Conservation (phyloP, 1,284 basidiomycete species). For the Caloboletus firmus region DNA sequence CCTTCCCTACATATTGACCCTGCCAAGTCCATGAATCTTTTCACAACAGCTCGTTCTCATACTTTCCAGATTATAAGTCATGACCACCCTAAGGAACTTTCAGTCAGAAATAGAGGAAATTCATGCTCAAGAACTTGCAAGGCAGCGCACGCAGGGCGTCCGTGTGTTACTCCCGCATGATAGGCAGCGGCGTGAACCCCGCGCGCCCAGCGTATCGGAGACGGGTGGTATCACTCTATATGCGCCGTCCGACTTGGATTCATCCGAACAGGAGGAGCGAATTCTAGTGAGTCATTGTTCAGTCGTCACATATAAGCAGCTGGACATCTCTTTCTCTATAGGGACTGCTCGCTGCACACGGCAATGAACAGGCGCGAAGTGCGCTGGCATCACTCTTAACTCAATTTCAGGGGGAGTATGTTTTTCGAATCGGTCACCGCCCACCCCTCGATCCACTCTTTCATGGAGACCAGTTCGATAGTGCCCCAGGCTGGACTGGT, state of each 20-base stretch:
- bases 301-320: background rate
- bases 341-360: slow-evolving; percentile 45
- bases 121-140: slow-evolving; percentile 59
- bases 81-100: slow-evolving; percentile 67
- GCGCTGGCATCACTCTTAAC: slow-evolving; percentile 65
- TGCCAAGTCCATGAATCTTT: slow-evolving; percentile 17
- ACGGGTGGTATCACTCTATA: background rate
- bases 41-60: slow-evolving; percentile 1
- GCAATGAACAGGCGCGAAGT: slow-evolving; percentile 58
- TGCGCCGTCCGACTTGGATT: slow-evolving; percentile 19
- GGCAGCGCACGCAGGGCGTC: slow-evolving; percentile 44
- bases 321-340: slow-evolving; percentile 28
- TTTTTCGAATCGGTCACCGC: slow-evolving; percentile 66
- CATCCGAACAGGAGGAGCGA: slow-evolving; percentile 54
- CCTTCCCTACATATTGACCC: slow-evolving; percentile 3
- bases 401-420: slow-evolving; percentile 63
- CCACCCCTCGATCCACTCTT: slow-evolving; percentile 58
- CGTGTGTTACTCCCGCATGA: slow-evolving; percentile 29
- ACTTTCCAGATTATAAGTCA: slow-evolving; percentile 26
- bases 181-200: slow-evolving; percentile 21
- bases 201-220: background rate
- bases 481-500: slow-evolving; percentile 55
- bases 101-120: slow-evolving; percentile 77
- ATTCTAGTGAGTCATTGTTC: slow-evolving; percentile 52
- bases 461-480: slow-evolving; percentile 46